Base-by-base conservation (phyloP, 1,139 yeast genomes). In the Lizanozyma gosingica region DNA sequence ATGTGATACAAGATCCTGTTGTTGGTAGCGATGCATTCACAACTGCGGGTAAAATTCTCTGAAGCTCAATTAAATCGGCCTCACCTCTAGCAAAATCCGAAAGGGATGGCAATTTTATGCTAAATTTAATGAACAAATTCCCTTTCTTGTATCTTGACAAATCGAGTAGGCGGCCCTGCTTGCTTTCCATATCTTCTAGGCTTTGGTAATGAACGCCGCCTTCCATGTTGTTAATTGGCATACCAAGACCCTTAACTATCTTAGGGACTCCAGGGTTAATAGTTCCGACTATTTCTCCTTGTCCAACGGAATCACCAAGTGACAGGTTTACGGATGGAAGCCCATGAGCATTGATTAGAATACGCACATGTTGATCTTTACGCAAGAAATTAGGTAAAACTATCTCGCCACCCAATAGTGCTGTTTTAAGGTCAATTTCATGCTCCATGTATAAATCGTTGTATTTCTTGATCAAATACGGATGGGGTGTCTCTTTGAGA, bases 171-270 rank as follows among this genome's bases (percentile, higher is more conserved):
- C 39, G 37, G 1, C 46, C 53, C 2, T 47, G 46, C 2, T 50
- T 53, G 14, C 45, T 44, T 11, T 52, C 52, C 3, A 44, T 47
- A 29, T 53, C 55, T 15, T 49, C 50, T 3, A 46, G 36, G 17
- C 50, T 45, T 40, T 57, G 56, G 18, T 45, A 46, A 35, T 51
- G 54, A 16, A 51, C 53, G 0, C 64, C 67, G 0, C 64, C 67
- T 22, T 62, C 68, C 43, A 56, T 63, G 35, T 66, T 59, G 58
- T 76, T 75, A 29, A 78, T 72, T 3, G 95, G 95, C 81, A 78
- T 76, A 17, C 85, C 84, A 37, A 63, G 57, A 1, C 74, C 76
- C 41, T 62, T 62, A 1, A 78, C 67, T 3, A 72, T 55, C 45
- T 76, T 78, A 2, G 78, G 66, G 3, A 59, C 56, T 4, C 71